Base-by-base conservation (phyloP, 805 yeast genomes). In the Yamadazyma tumulicola region DNA sequence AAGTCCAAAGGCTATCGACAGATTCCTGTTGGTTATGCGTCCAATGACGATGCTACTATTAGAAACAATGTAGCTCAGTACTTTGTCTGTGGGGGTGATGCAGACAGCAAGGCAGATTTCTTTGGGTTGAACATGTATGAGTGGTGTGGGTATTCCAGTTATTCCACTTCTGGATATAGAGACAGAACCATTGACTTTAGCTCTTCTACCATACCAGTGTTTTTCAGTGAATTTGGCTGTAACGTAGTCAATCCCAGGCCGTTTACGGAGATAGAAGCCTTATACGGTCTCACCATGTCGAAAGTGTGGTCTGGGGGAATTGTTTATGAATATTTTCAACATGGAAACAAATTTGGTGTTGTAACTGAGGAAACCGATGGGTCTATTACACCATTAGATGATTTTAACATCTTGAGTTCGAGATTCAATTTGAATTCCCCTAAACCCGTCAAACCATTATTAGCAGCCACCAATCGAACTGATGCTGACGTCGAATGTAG, bases 71-170 rank as follows among this genome's bases (percentile, higher is more conserved):
- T 60, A 5, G 51, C 66, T 19, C 44, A 54, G 28, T 64, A 61
- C 44, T 54, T 61, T 32, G 53, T 51, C 25, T 64, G 68, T 41
- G 51, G 46, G 8, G 45, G 46, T n/a, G 46, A 45, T 19, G 34
- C 38, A 4, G 37, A 22, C 13, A 26, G 38, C 4, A 36, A 25
- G 19, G 62, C 54, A 10, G 68, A 63, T 36, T 62, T 64, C 47
- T 51, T 61, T 29, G 67, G 60, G 3, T 38, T 63, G 18, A 63
- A 60, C 38, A 61, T 61, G 56, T 63, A 61, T 39, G 67, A 61
- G 43, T 64, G 70, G 70, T 64, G 70, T 51, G 68, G 68, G 1
- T 61, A 58, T 39, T 61, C 67, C 11, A 46, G 58, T 4, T 63
- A 51, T 31, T 47, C 55, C 12, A 55, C 66, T 5, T 59, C 65